Conservation (phyloP, 2,329 filamentous ascomycete genomes). For the Ophidiomyces ophidiicola region DNA sequence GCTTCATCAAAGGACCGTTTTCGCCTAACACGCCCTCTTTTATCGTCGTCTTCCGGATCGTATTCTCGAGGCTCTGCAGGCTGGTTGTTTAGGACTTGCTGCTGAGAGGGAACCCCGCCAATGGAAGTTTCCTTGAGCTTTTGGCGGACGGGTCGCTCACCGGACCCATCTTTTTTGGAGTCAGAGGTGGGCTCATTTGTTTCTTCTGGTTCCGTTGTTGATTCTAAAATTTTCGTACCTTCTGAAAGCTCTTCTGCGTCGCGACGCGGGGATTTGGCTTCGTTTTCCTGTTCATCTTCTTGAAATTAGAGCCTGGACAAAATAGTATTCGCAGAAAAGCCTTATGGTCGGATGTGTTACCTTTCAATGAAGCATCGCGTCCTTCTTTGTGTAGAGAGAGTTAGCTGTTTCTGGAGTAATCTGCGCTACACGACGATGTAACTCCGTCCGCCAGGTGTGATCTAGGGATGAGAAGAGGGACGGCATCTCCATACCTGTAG, state of each 20-base stretch:
- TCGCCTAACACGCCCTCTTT: conserved; percentile 26
- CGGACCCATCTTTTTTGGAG: conserved; percentile 24
- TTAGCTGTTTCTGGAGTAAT: too few species aligned
- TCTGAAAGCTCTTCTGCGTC: conserved; percentile 15
- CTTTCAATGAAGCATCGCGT: conserved; percentile 7
- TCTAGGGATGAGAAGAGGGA: too few species aligned
- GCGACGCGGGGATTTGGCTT: conserved; percentile 1
- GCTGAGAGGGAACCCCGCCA: conserved; percentile 24
- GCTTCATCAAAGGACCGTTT: conserved; percentile 35
- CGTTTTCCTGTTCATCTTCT: conserved; percentile 4
- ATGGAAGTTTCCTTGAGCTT: conserved; percentile 53
- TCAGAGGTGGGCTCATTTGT: conserved; percentile 13
- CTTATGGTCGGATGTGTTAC: conserved; percentile 1
- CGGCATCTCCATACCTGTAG: conserved; percentile 4
- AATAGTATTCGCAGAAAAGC: background rate
- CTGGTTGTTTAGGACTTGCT: conserved; percentile 13
- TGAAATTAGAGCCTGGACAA: conserved; percentile 1
- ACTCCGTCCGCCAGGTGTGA: too few species aligned
- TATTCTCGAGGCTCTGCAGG: conserved; percentile 11
- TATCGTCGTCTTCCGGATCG: conserved; percentile 17
- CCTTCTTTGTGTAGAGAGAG: too few species aligned
- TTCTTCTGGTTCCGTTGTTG: conserved; percentile 13
- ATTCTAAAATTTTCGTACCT: conserved; percentile 16
- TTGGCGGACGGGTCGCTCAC: conserved; percentile 48
- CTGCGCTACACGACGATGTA: too few species aligned